Evolutionary conservation across 345 rosid genomes (phyloP), one percentile per base, ranked within the genome.

Genomic region (Erucastrum elatum): DNA sequence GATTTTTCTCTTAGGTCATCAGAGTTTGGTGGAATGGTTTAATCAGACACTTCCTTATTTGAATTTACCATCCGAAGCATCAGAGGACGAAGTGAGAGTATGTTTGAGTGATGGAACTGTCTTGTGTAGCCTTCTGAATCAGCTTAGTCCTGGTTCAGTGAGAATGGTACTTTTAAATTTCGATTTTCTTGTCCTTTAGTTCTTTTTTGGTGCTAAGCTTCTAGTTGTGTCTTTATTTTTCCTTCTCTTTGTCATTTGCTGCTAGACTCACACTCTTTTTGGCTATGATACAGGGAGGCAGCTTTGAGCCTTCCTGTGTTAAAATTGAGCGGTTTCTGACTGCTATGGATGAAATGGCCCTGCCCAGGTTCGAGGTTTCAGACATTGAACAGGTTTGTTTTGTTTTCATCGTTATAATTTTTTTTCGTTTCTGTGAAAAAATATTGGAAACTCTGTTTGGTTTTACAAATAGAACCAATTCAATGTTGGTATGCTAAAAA

Each of bases 381-480:
- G 94, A 94, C 75, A 82, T 94, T 66, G 90, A 92, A 80, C 92
- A 90, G 98, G 98, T 94, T 66, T 12, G 83, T 75, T 53, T 39
- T 75, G 12, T 65, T 70, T 68, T 56, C 29, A 55, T 64, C 34
- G 41, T 64, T 70, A 44, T 1, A 59, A 31, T 44, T 16, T 37
- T 39, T 65, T 29, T n/a, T n/a, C 6, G 31, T 39, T 41, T 56
- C 8, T 41, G 62, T 35, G 72, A 62, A 53, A 31, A 53, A 53
- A 10, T 46, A 35, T 72, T n/a, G 41, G 8, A 70, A 70, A 70
- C 66, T 25, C 53, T 9, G 41, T 13, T 34, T 74, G 55, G 1
- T 58, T 39, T 71, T 51, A 64, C 11, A 27, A 64, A 37, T 17
- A 0, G 34, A 64, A 64, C 15, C 65, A 62, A 8, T 39, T 39